Conservation (phyloP, 495 filamentous ascomycete genomes). For the Collariella sp. region DNA sequence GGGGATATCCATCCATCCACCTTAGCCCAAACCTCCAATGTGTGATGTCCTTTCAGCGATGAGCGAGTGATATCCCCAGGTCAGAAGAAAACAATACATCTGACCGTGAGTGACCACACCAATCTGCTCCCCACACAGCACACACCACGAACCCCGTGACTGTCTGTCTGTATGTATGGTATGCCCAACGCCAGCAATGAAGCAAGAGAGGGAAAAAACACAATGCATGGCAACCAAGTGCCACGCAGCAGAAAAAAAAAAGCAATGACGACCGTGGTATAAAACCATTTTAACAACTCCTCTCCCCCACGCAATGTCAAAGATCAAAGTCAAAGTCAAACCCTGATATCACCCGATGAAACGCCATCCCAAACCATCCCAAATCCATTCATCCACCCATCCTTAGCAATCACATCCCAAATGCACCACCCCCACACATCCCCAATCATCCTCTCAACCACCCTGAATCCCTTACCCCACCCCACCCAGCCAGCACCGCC, state of each 20-base stretch:
- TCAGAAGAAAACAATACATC: too few species aligned
- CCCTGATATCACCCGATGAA: background rate
- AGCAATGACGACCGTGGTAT: background rate
- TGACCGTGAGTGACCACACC: too few species aligned
- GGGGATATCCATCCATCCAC: too few species aligned
- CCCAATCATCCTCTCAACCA: background rate
- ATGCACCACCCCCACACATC: background rate
- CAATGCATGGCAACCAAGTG: too few species aligned
- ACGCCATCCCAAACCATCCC: background rate
- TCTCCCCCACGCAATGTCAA: background rate
- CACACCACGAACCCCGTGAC: too few species aligned
- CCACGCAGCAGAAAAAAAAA: background rate
- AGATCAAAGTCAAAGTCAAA: background rate
- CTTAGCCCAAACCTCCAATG: too few species aligned
- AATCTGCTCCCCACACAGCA: too few species aligned
- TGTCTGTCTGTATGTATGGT: too few species aligned
- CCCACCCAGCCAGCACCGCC: background rate
- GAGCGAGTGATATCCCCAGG: too few species aligned
- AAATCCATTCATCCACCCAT: background rate
- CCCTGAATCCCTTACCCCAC: background rate
- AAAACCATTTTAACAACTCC: slow-evolving; percentile 3
- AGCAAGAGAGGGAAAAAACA: background rate
- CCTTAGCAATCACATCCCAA: background rate
- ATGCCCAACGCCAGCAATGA: too few species aligned
- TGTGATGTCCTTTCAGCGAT: too few species aligned